Evolutionary conservation across 2,329 filamentous ascomycete genomes (phyloP), one percentile per base, ranked within the genome.

Genomic region (Colletotrichum echinochloae): DNA sequence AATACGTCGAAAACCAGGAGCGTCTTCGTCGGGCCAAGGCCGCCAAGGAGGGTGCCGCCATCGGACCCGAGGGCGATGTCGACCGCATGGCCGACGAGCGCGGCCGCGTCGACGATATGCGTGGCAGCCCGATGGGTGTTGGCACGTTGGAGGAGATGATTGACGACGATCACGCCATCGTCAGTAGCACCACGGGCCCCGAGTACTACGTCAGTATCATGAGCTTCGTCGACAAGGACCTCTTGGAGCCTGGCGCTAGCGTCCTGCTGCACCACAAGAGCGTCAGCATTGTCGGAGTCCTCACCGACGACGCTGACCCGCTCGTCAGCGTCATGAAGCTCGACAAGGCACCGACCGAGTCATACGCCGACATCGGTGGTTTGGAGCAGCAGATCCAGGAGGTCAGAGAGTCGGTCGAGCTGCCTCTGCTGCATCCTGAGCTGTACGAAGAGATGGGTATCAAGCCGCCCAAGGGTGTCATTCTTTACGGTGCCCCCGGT

Each of bases 151-250:
- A 99, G 83, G 96, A 99, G 85, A 92, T 99, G 86, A 99, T 99
- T 79, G 96, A 99, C 78, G 96, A 99, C 80, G 96, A 99, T 84
- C 96, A 99, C 78, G 96, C 96, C 73, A 99, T 99, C 78, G 96
- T 99, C 44, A 98, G 95, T 23, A 97, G 94, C 81, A 97, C 96
- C 0, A 98, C 96, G 8, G 96, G 96, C 0, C 96, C 96, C 1
- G 96, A 99, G 82, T 99, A 97, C 88, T 99, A 98, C 81, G 96
- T 99, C 75, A 98, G 95, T 76, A 99, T 99, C 88, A 98, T 98
- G 96, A 98, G 95, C 65, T 99, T 99, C 78, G 96, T 99, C 74
- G 96, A 99, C 87, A 99, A 99, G 84, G 96, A 99, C 78, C 89
- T 99, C 5, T 88, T 99, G 52, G 96, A 99, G 83, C 96, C 96